phyloP scores from a whole-genome alignment of 78 protist genomes.

The slime mould (Dictyostelium discoideum) region DNA sequence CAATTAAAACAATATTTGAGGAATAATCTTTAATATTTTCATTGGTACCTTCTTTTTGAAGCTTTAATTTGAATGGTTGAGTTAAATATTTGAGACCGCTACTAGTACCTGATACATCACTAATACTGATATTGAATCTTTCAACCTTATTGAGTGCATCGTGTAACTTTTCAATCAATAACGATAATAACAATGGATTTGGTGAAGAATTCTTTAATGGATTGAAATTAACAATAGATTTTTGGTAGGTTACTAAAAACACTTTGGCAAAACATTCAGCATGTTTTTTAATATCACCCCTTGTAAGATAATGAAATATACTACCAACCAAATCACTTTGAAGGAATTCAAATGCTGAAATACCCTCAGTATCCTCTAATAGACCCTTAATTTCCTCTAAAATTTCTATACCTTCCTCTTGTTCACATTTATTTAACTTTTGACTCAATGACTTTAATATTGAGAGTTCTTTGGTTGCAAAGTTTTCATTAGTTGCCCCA shows the following conservation, averaged over 20 bases:
- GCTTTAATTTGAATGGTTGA: slow-evolving; percentile 83
- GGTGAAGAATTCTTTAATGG: slow-evolving; percentile 24
- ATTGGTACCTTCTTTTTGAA: slow-evolving; percentile 34
- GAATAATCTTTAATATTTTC: slow-evolving; percentile 51
- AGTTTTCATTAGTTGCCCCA: neutral
- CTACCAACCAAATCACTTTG: slow-evolving; percentile 71
- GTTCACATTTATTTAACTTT: slow-evolving; percentile 40
- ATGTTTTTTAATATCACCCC: slow-evolving; percentile 51
- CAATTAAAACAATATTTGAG: slow-evolving; percentile 80
- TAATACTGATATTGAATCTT: slow-evolving; percentile 61
- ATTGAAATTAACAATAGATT: neutral
- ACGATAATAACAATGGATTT: slow-evolving; percentile 28
- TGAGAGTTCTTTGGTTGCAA: slow-evolving; percentile 50
- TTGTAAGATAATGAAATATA: slow-evolving; percentile 49
- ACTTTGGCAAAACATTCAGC: slow-evolving; percentile 71
- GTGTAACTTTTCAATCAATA: slow-evolving; percentile 65
- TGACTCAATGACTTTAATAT: slow-evolving; percentile 17
- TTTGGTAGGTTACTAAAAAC: slow-evolving; percentile 37
- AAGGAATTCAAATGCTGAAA: slow-evolving; percentile 77
- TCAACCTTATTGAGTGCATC: slow-evolving; percentile 77
- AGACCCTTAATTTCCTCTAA: slow-evolving; percentile 51
- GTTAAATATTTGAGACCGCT: slow-evolving; percentile 78
- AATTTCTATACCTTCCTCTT: slow-evolving; percentile 64
- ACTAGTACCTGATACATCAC: slow-evolving; percentile 72
- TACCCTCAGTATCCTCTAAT: slow-evolving; percentile 50